Conservation (phyloP, 108 stramenopile genomes). For the Cyclotella distinguenda region DNA sequence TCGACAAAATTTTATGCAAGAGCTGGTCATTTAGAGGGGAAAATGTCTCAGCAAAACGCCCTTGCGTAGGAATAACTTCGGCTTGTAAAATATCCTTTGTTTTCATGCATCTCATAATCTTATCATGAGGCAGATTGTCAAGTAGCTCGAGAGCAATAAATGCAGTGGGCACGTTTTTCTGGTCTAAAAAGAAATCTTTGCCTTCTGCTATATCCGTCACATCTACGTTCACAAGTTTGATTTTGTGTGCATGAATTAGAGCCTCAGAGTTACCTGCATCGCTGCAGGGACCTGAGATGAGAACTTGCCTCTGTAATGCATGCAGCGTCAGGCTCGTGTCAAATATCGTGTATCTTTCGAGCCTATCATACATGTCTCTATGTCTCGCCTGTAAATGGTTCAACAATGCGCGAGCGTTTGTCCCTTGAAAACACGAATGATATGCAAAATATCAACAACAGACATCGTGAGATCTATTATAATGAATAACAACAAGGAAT, state of each 20-base stretch:
- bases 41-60: slow-evolving; percentile 52
- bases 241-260: slow-evolving; percentile 50
- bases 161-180: slow-evolving; percentile 59
- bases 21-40: slow-evolving; percentile 65
- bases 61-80: slow-evolving; percentile 27
- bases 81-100: slow-evolving; percentile 63
- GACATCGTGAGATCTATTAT: too few species aligned
- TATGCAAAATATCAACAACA: too few species aligned
- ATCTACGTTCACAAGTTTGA: slow-evolving; percentile 60
- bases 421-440: too few species aligned
- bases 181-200: slow-evolving; percentile 38
- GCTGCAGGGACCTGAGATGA: not conserved
- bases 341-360: slow-evolving; percentile 67
- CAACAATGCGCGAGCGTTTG: slow-evolving; percentile 73
- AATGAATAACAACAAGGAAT: too few species aligned
- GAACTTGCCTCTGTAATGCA: slow-evolving; percentile 52
- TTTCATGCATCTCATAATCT: slow-evolving; percentile 46
- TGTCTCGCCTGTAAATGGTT: slow-evolving; percentile 47
- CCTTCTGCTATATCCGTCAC: slow-evolving; percentile 76
- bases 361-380: slow-evolving; percentile 54
- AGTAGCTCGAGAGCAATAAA: slow-evolving; percentile 75
- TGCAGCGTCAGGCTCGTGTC: slow-evolving; percentile 79
- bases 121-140: slow-evolving; percentile 88
- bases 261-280: not conserved
- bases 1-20: slow-evolving; percentile 47